Evolutionary conservation across 192 early-diverging fungal genomes (phyloP).

Genomic region (Mortierella hygrophila): DNA sequence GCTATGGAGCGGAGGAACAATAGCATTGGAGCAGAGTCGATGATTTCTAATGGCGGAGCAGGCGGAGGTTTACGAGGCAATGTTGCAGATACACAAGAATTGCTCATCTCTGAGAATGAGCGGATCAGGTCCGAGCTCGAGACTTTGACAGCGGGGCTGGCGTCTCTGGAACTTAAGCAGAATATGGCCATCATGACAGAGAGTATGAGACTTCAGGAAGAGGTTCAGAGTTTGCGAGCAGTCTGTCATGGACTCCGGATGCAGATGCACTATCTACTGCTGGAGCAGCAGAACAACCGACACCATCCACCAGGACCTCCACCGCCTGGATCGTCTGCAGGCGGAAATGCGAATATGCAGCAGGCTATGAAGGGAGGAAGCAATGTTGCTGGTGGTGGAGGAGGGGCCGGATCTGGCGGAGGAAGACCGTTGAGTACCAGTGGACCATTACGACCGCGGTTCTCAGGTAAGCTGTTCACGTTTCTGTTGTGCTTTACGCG

Average conservation of each 20-base stretch:
- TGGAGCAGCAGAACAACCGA: slow-evolving; percentile 58
- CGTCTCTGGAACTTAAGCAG: slow-evolving; percentile 74
- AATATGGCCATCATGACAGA: slow-evolving; percentile 79
- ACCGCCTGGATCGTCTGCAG: slow-evolving; percentile 31
- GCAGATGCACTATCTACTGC: slow-evolving; percentile 76
- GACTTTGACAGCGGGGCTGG: slow-evolving; percentile 65
- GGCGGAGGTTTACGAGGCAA: background rate
- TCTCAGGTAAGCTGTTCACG: slow-evolving; percentile 30
- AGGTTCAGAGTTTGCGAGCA: slow-evolving; percentile 73
- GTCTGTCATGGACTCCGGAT: slow-evolving; percentile 75
- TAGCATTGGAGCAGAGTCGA: slow-evolving; percentile 41
- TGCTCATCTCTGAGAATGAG: slow-evolving; percentile 65
- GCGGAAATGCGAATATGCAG: slow-evolving; percentile 21
- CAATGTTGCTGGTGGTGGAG: background rate
- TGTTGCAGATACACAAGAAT: slow-evolving; percentile 50
- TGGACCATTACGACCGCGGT: slow-evolving; percentile 35
- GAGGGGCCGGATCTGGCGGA: background rate
- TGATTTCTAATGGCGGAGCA: slow-evolving; percentile 9
- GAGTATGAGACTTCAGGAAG: slow-evolving; percentile 74
- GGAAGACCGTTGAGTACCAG: slow-evolving; percentile 29
- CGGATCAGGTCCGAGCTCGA: slow-evolving; percentile 68
- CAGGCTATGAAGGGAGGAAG: slow-evolving; percentile 14
- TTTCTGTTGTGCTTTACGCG: background rate
- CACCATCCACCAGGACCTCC: slow-evolving; percentile 24
- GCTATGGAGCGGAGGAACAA: slow-evolving; percentile 21